phyloP scores from a whole-genome alignment of 345 rosid genomes.

The Arabis hirsuta region DNA sequence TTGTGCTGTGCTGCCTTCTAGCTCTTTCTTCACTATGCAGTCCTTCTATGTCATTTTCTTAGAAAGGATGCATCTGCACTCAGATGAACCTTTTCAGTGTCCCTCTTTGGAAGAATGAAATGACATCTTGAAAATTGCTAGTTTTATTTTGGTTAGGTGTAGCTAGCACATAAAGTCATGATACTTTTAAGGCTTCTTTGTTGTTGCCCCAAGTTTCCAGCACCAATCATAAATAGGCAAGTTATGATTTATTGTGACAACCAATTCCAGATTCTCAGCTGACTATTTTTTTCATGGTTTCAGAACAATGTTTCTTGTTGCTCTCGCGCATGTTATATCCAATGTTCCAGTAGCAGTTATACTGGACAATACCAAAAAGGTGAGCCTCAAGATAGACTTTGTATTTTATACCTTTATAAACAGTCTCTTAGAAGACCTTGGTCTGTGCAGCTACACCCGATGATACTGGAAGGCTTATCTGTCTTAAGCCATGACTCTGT shows the following conservation, averaged over 20 bases:
- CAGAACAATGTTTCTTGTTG: conserved; percentile 69
- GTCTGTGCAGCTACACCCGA: conserved; percentile 64
- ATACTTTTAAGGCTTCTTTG: conserved; percentile 3
- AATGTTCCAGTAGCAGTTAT: conserved; percentile 70
- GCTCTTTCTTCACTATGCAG: background rate
- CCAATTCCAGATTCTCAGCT: conserved; percentile 21
- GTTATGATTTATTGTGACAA: conserved; percentile 11
- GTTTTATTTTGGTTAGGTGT: conserved; percentile 5
- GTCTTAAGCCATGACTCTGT: conserved; percentile 53
- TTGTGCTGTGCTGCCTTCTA: background rate
- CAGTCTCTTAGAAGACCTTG: conserved; percentile 16
- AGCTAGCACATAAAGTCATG: background rate
- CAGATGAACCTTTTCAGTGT: background rate
- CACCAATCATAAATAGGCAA: conserved; percentile 23
- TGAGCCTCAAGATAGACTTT: conserved; percentile 40
- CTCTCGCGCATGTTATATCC: conserved; percentile 69
- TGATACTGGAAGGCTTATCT: conserved; percentile 68
- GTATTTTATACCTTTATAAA: conserved; percentile 12
- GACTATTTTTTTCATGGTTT: conserved; percentile 39
- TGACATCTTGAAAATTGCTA: background rate
- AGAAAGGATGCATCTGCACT: conserved; percentile 10
- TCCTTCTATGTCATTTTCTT: conserved; percentile 1
- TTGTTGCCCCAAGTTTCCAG: conserved; percentile 13
- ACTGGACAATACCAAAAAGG: conserved; percentile 74
- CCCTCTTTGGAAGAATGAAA: background rate